Base-by-base conservation (phyloP, 768 basidiomycete genomes). In the Hericium rajendrae region DNA sequence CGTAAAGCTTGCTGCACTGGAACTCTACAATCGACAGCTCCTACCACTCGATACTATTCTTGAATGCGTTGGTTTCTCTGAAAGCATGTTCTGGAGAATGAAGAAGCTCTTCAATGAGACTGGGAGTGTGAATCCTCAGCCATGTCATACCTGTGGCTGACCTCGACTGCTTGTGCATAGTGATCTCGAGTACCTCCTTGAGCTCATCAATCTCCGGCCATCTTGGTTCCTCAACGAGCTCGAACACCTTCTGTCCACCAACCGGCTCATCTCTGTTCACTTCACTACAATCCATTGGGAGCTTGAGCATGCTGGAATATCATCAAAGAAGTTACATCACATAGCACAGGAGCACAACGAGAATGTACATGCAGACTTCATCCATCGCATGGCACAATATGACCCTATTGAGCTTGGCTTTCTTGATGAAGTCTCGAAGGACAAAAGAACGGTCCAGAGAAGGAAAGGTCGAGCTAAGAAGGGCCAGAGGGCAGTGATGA, bases 201-300 rank as follows among this genome's bases (percentile, higher is more conserved):
- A 38, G 11, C 59, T 71, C 10, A 57, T 71, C 32, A 43, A 52
- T 0, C 60, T 61, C 13, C 38, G 55, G 4, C 70, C 72, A 10
- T 64, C 70, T 58, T 72, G 62, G 60, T 74, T 74, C 51, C 63
- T 74, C 0, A 68, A 73, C 48, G 70, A 75, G 54, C 65, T 73
- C 22, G 10, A 16, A 8, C 20, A 43, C 70, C 59, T 62, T 39
- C 51, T 62, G 10, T 22, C 24, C 12, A 48, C 37, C 15, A 72
- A 73, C 55, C 59, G 64, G 0, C 71, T 72, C 59, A 67, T 74
- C 39, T 65, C 70, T 10, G 59, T 69, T 5, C 70, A 73, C 60
- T 72, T 64, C 59, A 60, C 66, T 4, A 73, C 72, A 1, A 68
- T 73, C 32, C 63, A 65, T 54, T 61, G 66, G 0, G 64, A 67